Evolutionary conservation across 352 stramenopile species (phyloP), one percentile per base, ranked within the genome.

Genomic region (Globisporangium takayamanum): DNA sequence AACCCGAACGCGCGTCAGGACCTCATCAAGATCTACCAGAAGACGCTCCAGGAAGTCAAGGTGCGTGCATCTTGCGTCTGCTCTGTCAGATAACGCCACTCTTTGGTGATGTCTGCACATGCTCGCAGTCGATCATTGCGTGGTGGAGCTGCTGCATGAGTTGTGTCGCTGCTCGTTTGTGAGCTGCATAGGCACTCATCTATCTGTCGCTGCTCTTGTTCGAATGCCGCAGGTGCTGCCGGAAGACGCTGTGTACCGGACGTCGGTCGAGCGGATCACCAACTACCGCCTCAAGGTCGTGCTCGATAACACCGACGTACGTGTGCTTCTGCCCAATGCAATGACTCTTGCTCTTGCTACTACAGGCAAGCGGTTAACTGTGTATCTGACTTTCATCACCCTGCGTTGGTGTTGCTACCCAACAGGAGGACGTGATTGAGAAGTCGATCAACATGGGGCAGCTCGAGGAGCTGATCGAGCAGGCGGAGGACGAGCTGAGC

Each of bases 391-490:
- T 47, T 46, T 22, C 22, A 22, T 45, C 25, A 20, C 33, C 44
- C 18, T 41, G 28, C 12, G 16, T 50, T 8, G 18, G 11, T 39
- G 7, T 10, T 30, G 37, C 59, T 28, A 18, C 45, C 45, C 30
- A 39, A 14, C 46, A 95, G 78, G 86, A 95, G 68, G 64, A 78
- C 47, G 69, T 74, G 33, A 92, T 95, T 68, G 86, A 95, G 67
- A 81, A 79, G 57, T 73, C 77, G 59, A 93, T 95, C 64, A 92
- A 90, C 73, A 93, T 85, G 66, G 86, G 86, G 14, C 86, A 95
- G 65, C 70, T 95, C 42, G 86, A 95, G 62, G 84, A 94, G 65
- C 75, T 95, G 50, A 92, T 95, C 41, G 84, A 92, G 53, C 83
- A 95, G 73, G 84, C 84, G 4, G 78, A 94, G 58, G 84, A 94